Evolutionary conservation across 2,329 filamentous ascomycete species (phyloP).

Genomic region (Catunica adiposa): DNA sequence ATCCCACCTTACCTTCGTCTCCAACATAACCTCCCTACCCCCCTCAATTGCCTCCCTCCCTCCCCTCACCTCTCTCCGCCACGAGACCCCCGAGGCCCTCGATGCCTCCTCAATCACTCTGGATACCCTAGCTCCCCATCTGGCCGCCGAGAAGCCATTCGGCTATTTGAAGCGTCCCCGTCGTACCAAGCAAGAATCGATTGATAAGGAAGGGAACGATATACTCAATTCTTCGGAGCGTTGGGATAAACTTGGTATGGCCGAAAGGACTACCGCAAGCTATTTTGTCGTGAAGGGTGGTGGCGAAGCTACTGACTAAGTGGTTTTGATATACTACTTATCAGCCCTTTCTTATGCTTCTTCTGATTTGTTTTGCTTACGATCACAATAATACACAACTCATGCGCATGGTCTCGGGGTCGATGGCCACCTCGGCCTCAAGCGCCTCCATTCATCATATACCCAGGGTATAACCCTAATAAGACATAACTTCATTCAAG

Average conservation of each 20-base stretch:
- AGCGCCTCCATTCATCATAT: not conserved
- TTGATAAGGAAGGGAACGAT: not conserved
- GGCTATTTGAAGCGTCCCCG: conserved; percentile 35
- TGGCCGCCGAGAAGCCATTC: conserved; percentile 43
- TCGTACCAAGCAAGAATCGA: not conserved
- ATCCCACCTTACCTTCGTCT: conserved; percentile 85
- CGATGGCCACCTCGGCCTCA: not conserved
- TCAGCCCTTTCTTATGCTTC: too few species aligned
- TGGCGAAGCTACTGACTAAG: conserved; percentile 22
- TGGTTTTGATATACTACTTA: not conserved
- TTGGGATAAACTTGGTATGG: conserved; percentile 55
- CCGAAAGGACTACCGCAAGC: conserved; percentile 47
- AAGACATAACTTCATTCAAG: not conserved
- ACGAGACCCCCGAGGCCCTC: conserved; percentile 54
- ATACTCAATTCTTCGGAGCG: conserved; percentile 28
- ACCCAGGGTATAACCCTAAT: not conserved
- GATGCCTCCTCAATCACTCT: conserved; percentile 43
- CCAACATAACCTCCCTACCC: conserved; percentile 34
- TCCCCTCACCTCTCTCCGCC: conserved; percentile 63
- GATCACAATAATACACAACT: not conserved
- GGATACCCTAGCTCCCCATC: conserved; percentile 35
- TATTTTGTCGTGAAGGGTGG: conserved; percentile 64
- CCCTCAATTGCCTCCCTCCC: conserved; percentile 34
- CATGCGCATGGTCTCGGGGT: too few species aligned
- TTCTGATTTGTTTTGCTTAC: not conserved